A percentile compares a stretch with the other conserved stretches of the same genome.
Evolutionary conservation across 495 filamentous ascomycete species (phyloP).

Genomic region (Aspergillus sparsus): DNA sequence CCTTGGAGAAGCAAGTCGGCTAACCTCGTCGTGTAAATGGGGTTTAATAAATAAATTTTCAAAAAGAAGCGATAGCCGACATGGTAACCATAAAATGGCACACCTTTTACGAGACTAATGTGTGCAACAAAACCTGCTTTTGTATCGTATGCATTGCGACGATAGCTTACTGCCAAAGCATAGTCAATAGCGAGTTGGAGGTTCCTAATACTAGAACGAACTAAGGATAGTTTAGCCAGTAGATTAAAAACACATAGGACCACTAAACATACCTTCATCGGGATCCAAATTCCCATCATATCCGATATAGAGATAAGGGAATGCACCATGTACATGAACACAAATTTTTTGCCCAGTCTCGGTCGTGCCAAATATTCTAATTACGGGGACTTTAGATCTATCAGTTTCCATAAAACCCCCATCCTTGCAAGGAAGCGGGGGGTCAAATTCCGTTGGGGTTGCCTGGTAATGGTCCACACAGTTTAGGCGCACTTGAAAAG

Average conservation of each 20-base stretch:
- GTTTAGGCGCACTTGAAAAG: constrained; percentile 85
- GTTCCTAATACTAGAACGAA: constrained; percentile 66
- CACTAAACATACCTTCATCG: constrained; percentile 58
- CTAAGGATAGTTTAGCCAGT: constrained; percentile 41
- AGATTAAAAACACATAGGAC: neutral
- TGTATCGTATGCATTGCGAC: constrained; percentile 67
- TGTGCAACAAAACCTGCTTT: constrained; percentile 78
- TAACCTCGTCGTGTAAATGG: constrained; percentile 75
- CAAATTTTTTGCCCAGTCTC: constrained; percentile 96
- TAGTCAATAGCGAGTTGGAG: constrained; percentile 82
- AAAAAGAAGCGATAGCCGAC: constrained; percentile 90
- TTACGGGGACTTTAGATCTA: constrained; percentile 76
- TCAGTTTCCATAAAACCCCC: constrained; percentile 51
- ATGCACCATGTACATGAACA: constrained; percentile 92
- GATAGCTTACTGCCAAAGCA: constrained; percentile 78
- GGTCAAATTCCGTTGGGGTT: constrained; percentile 76
- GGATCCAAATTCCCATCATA: constrained; percentile 71
- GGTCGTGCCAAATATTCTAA: constrained; percentile 89
- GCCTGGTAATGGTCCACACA: constrained; percentile 93
- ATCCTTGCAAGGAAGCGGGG: constrained; percentile 63
- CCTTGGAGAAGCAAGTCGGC: constrained; percentile 85
- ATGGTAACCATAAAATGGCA: constrained; percentile 93
- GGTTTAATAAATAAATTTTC: constrained; percentile 92
- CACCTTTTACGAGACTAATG: constrained; percentile 86
- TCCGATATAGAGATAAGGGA: constrained; percentile 91